These are phyloP conservation scores for Aspergillus taichungensis DNA, from an alignment of 495 filamentous ascomycete species.

Conservation along the genomic window DNA sequence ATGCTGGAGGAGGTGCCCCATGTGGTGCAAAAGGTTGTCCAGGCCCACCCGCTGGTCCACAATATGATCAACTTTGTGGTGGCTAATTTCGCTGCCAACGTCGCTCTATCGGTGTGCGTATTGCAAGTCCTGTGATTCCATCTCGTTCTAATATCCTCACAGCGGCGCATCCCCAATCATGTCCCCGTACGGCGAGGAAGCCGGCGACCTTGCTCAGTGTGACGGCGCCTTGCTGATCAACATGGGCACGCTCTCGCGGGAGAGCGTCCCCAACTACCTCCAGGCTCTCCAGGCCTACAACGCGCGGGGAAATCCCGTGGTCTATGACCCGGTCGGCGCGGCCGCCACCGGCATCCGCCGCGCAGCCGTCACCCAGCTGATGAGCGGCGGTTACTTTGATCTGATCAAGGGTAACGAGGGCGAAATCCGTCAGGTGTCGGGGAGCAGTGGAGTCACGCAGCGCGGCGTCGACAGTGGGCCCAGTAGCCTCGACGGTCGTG, in stretches of 20 bases:
- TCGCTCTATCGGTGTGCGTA: constrained; percentile 62
- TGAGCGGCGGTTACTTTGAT: constrained; percentile 67
- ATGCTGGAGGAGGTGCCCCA: constrained; percentile 40
- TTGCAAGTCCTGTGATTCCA: background rate
- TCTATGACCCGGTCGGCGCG: constrained; percentile 88
- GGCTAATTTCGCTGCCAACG: constrained; percentile 87
- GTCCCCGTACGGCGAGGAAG: constrained; percentile 80
- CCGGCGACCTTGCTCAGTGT: constrained; percentile 61
- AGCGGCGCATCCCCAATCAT: constrained; percentile 88
- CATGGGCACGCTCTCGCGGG: constrained; percentile 81
- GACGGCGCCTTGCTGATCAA: constrained; percentile 74
- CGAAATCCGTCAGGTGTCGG: constrained; percentile 69
- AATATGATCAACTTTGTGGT: constrained; percentile 97
- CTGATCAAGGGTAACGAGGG: constrained; percentile 94
- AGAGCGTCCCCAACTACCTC: constrained; percentile 58
- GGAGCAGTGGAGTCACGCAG: constrained; percentile 49
- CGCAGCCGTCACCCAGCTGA: constrained; percentile 59
- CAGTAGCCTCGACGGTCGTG: constrained; percentile 41
- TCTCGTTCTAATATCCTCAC: background rate
- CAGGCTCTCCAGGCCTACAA: constrained; percentile 73
- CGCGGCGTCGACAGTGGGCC: constrained; percentile 79
- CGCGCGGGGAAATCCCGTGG: constrained; percentile 55
- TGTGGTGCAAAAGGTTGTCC: constrained; percentile 50
- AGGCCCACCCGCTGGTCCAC: constrained; percentile 68
- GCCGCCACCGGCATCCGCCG: constrained; percentile 73